Conservation (phyloP, 2,329 filamentous ascomycete species). For the Fusarium sp. region DNA sequence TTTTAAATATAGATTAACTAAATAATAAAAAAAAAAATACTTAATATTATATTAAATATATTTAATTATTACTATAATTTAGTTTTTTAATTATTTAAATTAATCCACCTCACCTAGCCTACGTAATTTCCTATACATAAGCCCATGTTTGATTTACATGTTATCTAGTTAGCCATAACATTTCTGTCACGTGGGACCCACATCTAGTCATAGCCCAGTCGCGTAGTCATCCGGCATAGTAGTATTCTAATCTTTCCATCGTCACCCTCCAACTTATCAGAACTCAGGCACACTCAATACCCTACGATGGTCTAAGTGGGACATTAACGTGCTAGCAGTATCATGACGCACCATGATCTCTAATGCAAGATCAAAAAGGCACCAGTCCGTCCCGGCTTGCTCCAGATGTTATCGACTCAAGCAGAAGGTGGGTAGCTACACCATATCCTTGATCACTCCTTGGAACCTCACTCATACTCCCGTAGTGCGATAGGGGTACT, state of each 20-base stretch:
- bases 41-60: too few relatives aligned
- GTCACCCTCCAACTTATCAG: background rate
- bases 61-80: too few relatives aligned
- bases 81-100: too few relatives aligned
- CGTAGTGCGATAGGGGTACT: background rate
- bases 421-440: background rate
- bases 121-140: too few relatives aligned
- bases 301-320: background rate
- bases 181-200: background rate
- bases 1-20: too few relatives aligned
- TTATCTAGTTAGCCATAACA: background rate
- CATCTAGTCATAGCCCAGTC: background rate
- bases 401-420: constrained; percentile 12
- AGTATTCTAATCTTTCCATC: background rate
- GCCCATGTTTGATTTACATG: too few relatives aligned
- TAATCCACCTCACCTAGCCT: too few relatives aligned
- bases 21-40: too few relatives aligned
- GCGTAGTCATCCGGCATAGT: background rate
- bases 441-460: background rate
- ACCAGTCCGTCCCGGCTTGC: constrained; percentile 22
- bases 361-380: background rate
- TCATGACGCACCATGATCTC: background rate
- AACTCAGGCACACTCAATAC: background rate
- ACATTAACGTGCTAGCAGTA: background rate
- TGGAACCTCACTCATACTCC: background rate